phyloP scores from a whole-genome alignment of 768 basidiomycete species.

The Amanita phalloides region DNA sequence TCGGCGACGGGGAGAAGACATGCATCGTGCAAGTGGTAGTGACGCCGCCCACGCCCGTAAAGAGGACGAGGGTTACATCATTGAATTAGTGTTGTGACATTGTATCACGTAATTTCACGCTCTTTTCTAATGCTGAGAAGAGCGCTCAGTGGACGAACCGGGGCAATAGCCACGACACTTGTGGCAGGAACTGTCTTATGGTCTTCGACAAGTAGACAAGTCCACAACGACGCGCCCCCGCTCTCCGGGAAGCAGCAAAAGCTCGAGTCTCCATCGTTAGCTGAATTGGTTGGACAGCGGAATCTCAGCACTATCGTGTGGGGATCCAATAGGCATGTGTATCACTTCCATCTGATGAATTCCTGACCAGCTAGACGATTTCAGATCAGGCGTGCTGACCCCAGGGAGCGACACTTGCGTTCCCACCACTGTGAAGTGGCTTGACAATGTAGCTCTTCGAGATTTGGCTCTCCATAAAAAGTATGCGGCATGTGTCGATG shows the following conservation, averaged over 20 bases:
- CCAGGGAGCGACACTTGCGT: slow-evolving; percentile 32
- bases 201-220: slow-evolving; percentile 22
- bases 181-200: slow-evolving; percentile 26
- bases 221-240: slow-evolving; percentile 16
- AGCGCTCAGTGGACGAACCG: no score
- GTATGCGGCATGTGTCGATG: slow-evolving; percentile 71
- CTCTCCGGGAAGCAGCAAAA: slow-evolving; percentile 8
- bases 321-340: slow-evolving; percentile 63
- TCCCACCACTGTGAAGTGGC: slow-evolving; percentile 43
- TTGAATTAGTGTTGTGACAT: not conserved
- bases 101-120: slow-evolving; percentile 11
- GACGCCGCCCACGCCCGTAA: slow-evolving; percentile 22
- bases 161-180: slow-evolving; percentile 18
- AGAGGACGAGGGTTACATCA: slow-evolving; percentile 9
- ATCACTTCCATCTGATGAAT: not conserved
- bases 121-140: not conserved
- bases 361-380: not conserved
- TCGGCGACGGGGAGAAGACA: slow-evolving; percentile 13
- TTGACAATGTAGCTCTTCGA: slow-evolving; percentile 60
- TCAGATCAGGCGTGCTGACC: slow-evolving; percentile 6
- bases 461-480: slow-evolving; percentile 58
- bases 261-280: slow-evolving; percentile 6
- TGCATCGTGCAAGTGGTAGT: slow-evolving; percentile 16
- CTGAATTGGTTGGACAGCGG: slow-evolving; percentile 13
- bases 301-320: slow-evolving; percentile 46